Evolutionary conservation across 2,329 filamentous ascomycete genomes (phyloP), one percentile per base, ranked within the genome.

Genomic region (Fusarium mangiferae): DNA sequence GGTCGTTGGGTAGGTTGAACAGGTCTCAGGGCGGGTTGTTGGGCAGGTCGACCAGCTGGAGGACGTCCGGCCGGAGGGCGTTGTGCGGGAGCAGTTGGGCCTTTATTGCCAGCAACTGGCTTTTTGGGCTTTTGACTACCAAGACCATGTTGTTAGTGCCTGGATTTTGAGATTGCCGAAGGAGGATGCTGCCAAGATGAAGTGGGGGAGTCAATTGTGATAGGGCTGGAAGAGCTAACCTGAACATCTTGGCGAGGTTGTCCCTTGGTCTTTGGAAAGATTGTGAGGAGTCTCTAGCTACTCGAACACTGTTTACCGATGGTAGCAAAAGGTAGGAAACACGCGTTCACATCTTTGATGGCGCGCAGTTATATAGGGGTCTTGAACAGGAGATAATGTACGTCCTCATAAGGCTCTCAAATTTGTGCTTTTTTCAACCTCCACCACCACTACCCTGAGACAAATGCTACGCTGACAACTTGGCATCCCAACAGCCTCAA

Each of bases 381-480:
- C n/a, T 35, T 35, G 10, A 22, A 24, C 28, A 15, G n/a, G 30
- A 62, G 26, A 13, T 12, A n/a, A 7, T 7, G 22, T 17, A 7
- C 10, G 22, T 17, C 35, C 10, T 46, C 18, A 20, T 7, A 28
- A 39, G 51, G 45, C 66, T 13, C 9, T 13, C 11, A 26, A 7
- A 44, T 30, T 33, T 56, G 33, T 30, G 36, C 39, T 24, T 44
- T 44, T 30, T 44, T 49, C 28, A 58, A 48, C 30, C 20, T 36
- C 22, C 15, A 14, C 17, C 54, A 33, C 28, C 39, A 44, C 24
- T 10, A 30, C 20, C 22, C 30, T 59, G 35, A 58, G 55, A 58
- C 59, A 20, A 58, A 65, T 52, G 36, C 9, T 30, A 57, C 59
- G 52, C 54, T 68, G 39, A 57, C 56, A 62, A 12, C 18, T 13